Evolutionary conservation across 371 early-diverging fungal genomes (phyloP), one percentile per base, ranked within the genome.

Genomic region (Syncephalastrum monosporum): DNA sequence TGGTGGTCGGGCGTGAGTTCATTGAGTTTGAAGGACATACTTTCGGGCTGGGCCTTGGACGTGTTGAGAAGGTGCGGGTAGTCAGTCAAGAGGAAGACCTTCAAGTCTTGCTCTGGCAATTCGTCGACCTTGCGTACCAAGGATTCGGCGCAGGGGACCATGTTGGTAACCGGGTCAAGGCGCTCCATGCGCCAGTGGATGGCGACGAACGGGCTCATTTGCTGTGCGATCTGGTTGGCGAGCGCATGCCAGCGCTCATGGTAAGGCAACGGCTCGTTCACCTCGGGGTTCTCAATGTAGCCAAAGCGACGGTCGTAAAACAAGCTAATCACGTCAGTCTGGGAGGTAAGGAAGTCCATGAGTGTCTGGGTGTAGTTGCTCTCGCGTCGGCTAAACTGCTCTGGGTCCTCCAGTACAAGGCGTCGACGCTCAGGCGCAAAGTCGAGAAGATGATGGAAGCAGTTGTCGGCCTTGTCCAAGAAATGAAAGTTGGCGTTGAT

Each of bases 121-220:
- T 25, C 51, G 8, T 69, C 42, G 5, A 75, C 60, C 42, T 69
- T 63, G n/a, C 57, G 43, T 0, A 74, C 65, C 3, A 79, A 58
- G 19, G 64, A 41, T 42, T 63, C 45, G 3, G 80, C 80, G 50
- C 80, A 79, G 7, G 68, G 72, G 8, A 72, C 42, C 48, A 79
- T 47, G 48, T 76, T 79, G 4, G 58, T 53, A 4, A 72, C 57
- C 17, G 72, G 72, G 47, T 74, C 72, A 14, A 79, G 64, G 21
- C 72, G 70, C 46, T 79, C 80, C 80, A 79, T 79, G 41, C 77
- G 67, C 77, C 80, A 79, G 53, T 79, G 80, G 46, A 79, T 69
- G 3, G 80, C 80, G 8, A 79, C 68, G 65, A 63, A 79, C 16
- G 77, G 80, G 14, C 56, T 50, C 19, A 79, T 50, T 17, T 72